phyloP scores from a whole-genome alignment of 352 stramenopile genomes.

The Phytophthora hybrid region DNA sequence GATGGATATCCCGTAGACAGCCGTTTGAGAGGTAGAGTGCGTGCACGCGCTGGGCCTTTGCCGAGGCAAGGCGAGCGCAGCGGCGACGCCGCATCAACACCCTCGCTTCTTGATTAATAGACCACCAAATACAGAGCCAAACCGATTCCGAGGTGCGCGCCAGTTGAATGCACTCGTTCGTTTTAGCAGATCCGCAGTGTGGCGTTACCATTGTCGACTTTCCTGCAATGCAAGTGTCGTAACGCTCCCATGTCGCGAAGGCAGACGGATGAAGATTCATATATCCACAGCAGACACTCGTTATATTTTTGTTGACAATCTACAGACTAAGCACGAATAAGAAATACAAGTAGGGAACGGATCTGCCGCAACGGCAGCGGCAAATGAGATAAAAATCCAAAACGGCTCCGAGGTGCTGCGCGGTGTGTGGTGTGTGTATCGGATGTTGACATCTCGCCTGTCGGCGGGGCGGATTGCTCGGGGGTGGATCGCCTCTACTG shows the following conservation, averaged over 20 bases:
- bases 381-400: conserved; percentile 36
- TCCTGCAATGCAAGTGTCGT: conserved; percentile 18
- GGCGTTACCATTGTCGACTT: conserved; percentile 15
- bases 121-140: conserved; percentile 37
- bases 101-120: conserved; percentile 33
- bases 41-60: conserved; percentile 5
- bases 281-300: conserved; percentile 24
- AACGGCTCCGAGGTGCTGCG: conserved; percentile 29
- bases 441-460: conserved; percentile 31
- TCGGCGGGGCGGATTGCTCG: conserved; percentile 18
- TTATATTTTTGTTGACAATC: conserved; percentile 42
- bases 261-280: conserved; percentile 21
- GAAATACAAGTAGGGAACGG: conserved; percentile 20
- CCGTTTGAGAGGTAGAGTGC: conserved; percentile 19
- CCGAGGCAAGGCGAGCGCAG: not conserved
- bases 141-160: conserved; percentile 8
- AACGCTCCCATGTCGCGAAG: conserved; percentile 28
- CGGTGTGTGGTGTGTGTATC: conserved; percentile 13
- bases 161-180: conserved; percentile 11
- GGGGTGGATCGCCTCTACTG: conserved; percentile 20
- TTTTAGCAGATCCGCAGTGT: conserved; percentile 18
- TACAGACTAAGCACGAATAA: conserved; percentile 34
- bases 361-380: conserved; percentile 17
- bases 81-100: not conserved
- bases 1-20: conserved; percentile 35